These are phyloP conservation scores for Hypericum perforatum DNA, from an alignment of 345 rosid genomes.

Conservation along the genomic window DNA sequence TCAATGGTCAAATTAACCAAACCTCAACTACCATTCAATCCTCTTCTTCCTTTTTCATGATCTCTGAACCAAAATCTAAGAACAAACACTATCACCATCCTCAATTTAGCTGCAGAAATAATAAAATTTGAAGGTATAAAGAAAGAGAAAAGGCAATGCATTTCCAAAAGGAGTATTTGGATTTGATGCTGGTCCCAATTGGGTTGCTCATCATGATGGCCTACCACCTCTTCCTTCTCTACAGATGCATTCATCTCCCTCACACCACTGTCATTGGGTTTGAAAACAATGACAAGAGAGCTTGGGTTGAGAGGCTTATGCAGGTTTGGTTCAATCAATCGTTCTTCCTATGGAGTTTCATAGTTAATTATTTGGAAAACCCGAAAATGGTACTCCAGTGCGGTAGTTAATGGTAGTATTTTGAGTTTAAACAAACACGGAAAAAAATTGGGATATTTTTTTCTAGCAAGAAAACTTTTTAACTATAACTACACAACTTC, in stretches of 20 bases:
- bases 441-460: too few relatives aligned
- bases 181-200: constrained; percentile 56
- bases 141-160: constrained; percentile 16
- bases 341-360: neutral
- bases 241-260: constrained; percentile 47
- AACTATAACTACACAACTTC: too few relatives aligned
- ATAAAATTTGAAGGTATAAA: neutral
- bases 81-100: neutral
- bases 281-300: constrained; percentile 56
- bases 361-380: too few relatives aligned
- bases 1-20: constrained; percentile 8
- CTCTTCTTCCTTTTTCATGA: neutral
- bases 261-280: constrained; percentile 55
- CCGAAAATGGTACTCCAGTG: too few relatives aligned
- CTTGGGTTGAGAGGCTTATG: constrained; percentile 67
- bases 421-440: too few relatives aligned
- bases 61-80: neutral
- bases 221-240: constrained; percentile 53
- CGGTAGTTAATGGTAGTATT: too few relatives aligned
- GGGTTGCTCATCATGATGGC: constrained; percentile 47
- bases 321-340: constrained; percentile 25
- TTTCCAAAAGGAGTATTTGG: constrained; percentile 49
- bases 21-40: neutral
- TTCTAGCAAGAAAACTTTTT: too few relatives aligned
- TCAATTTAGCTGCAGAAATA: neutral